Percentiles rank a stretch among this genome's conserved stretches.
These are phyloP conservation scores for Melocanna baccifera DNA, from an alignment of 176 grass and related monocot species.

Conservation along the genomic window DNA sequence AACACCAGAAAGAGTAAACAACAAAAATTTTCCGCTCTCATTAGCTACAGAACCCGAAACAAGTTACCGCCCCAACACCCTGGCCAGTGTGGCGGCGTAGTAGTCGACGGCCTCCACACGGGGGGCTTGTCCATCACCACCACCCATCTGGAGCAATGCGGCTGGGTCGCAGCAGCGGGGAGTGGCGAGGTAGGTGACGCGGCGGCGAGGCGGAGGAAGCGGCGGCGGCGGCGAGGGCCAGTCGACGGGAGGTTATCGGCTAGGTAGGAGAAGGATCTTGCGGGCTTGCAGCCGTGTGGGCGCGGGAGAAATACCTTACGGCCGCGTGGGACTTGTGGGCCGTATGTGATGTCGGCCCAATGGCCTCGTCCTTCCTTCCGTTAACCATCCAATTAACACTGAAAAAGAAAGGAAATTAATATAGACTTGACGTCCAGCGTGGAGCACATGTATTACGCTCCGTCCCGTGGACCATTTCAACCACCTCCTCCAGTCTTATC, in stretches of 20 bases:
- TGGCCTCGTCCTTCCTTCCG: not conserved
- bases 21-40: not conserved
- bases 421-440: too few species aligned
- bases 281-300: not conserved
- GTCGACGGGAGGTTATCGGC: not conserved
- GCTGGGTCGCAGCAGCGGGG: not conserved
- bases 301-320: not conserved
- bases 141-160: conserved; percentile 41
- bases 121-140: conserved; percentile 64
- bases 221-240: not conserved
- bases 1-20: not conserved
- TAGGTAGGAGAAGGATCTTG: not conserved
- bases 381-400: not conserved
- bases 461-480: too few species aligned
- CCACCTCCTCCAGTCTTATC: too few species aligned
- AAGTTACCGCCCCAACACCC: conserved; percentile 58
- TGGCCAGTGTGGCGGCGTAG: conserved; percentile 59
- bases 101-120: conserved; percentile 66
- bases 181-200: conserved; percentile 3
- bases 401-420: too few species aligned
- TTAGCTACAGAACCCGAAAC: not conserved
- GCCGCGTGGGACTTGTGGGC: not conserved
- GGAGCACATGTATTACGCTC: too few species aligned
- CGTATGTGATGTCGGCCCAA: not conserved
- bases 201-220: conserved; percentile 21